These are phyloP conservation scores for Colletotrichum sp. DNA, from an alignment of 2,329 filamentous ascomycete species.

Conservation along the genomic window DNA sequence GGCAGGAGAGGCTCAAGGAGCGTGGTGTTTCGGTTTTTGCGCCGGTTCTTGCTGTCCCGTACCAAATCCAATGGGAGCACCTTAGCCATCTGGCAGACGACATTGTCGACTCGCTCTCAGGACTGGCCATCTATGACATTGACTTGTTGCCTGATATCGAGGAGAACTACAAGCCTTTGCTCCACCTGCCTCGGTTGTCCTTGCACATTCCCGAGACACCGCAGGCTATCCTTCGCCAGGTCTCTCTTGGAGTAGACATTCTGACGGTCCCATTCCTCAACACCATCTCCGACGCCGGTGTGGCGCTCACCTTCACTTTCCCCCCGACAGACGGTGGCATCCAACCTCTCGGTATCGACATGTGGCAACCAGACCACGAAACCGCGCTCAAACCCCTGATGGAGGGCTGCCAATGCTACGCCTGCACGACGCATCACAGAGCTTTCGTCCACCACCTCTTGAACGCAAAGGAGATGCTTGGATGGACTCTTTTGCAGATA, in stretches of 20 bases:
- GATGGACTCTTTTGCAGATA: conserved; percentile 89
- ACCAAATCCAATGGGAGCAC: conserved; percentile 80
- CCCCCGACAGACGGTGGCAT: conserved; percentile 31
- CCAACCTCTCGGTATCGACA: conserved; percentile 73
- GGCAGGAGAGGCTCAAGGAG: conserved; percentile 31
- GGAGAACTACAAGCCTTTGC: conserved; percentile 55
- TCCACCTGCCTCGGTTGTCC: conserved; percentile 73
- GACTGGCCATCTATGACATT: conserved; percentile 80
- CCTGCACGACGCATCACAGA: conserved; percentile 82
- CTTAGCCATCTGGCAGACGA: conserved; percentile 73
- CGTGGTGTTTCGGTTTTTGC: conserved; percentile 58
- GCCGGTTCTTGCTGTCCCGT: conserved; percentile 76
- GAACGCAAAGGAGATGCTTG: conserved; percentile 92
- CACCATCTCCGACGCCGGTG: conserved; percentile 78
- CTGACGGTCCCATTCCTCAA: conserved; percentile 80
- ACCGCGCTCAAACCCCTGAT: conserved; percentile 67
- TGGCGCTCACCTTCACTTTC: conserved; percentile 83
- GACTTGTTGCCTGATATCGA: conserved; percentile 72
- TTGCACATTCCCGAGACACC: conserved; percentile 74
- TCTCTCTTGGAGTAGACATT: conserved; percentile 80
- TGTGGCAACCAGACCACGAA: conserved; percentile 72
- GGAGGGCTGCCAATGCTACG: conserved; percentile 76
- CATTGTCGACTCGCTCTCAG: conserved; percentile 61
- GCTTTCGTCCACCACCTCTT: conserved; percentile 91
- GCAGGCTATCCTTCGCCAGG: conserved; percentile 76